Evolutionary conservation across 176 grass and related monocot genomes (phyloP).

Genomic region (Coix lacrymajobi): DNA sequence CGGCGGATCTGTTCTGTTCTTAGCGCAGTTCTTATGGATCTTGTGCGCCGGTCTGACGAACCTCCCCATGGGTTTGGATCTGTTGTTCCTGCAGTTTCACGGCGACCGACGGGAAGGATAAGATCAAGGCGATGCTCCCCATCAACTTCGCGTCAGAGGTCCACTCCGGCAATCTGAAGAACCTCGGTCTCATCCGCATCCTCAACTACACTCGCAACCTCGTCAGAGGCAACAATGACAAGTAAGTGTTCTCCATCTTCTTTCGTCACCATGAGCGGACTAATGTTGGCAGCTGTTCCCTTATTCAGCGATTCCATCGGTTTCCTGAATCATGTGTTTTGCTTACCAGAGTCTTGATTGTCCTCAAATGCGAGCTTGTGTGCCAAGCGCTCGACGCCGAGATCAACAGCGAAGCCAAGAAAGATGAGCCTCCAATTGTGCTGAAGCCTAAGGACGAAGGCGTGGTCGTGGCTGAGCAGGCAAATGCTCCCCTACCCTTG

Average conservation of each 20-base stretch:
- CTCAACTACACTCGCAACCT: conserved; percentile 79
- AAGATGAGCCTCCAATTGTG: conserved; percentile 5
- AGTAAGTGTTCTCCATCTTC: conserved; percentile 21
- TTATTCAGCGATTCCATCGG: not conserved
- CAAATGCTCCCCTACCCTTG: not conserved
- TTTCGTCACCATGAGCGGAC: no score
- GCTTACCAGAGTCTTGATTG: conserved; percentile 58
- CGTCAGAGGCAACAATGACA: conserved; percentile 36
- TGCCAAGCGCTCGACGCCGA: conserved; percentile 51
- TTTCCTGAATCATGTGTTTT: not conserved
- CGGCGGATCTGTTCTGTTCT: not conserved
- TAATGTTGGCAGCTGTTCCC: not conserved
- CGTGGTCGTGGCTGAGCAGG: not conserved
- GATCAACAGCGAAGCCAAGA: conserved; percentile 55
- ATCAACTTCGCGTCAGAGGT: conserved; percentile 56
- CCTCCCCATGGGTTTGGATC: not conserved
- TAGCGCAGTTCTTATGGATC: not conserved
- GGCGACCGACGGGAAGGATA: conserved; percentile 78
- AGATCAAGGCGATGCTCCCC: conserved; percentile 84
- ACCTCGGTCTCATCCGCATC: conserved; percentile 72
- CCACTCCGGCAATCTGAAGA: conserved; percentile 73
- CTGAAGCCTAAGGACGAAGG: conserved; percentile 35
- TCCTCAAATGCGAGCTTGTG: conserved; percentile 76
- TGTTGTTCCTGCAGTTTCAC: conserved; percentile 45
- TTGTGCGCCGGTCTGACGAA: not conserved